phyloP scores from a whole-genome alignment of 345 rosid genomes.

The Brassica carinata region DNA sequence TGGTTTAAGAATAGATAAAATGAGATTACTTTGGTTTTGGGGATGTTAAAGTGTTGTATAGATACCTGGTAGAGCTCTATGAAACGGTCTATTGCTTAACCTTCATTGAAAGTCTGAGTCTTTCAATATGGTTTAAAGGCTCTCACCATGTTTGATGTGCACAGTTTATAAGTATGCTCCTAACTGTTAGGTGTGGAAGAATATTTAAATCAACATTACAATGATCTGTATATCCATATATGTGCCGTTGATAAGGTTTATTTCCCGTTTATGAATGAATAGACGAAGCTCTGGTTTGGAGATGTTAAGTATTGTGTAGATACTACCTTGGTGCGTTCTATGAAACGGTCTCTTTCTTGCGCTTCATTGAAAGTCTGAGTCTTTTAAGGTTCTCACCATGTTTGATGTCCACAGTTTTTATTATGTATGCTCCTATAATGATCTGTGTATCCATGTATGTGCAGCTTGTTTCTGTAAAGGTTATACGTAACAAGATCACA shows the following conservation, averaged over 20 bases:
- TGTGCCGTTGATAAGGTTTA: slow-evolving; percentile 11
- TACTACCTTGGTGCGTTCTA: neutral
- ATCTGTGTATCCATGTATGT: neutral
- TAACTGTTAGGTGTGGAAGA: neutral
- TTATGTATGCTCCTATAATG: neutral
- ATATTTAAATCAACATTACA: neutral
- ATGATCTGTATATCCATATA: neutral
- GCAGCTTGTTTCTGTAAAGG: neutral
- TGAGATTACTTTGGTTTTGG: neutral
- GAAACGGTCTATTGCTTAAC: neutral
- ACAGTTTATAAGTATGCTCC: neutral
- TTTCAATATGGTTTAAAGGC: neutral
- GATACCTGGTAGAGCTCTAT: neutral
- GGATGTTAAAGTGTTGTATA: neutral
- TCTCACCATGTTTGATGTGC: neutral
- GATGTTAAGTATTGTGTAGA: neutral
- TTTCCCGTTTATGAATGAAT: neutral
- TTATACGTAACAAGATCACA: neutral
- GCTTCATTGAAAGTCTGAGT: neutral
- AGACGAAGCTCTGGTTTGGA: neutral
- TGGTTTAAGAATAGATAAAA: neutral
- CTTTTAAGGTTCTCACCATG: slow-evolving; percentile 3
- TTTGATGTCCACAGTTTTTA: neutral
- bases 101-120: neutral
- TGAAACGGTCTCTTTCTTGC: neutral